phyloP scores from a whole-genome alignment of 1,139 yeast genomes.

The Magnusiomyces starmeri region DNA sequence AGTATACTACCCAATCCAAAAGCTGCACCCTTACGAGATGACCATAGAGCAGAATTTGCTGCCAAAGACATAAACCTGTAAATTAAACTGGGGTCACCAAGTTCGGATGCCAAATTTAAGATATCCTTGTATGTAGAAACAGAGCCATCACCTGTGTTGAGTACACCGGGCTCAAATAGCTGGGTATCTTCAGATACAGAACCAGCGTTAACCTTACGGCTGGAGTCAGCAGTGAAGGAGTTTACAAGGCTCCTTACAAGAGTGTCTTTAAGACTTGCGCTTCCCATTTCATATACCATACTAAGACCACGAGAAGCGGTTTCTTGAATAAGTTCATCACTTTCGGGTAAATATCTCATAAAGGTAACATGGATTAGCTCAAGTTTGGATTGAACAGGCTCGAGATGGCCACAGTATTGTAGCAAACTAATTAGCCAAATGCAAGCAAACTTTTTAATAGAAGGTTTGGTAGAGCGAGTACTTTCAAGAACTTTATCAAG shows the following conservation, averaged over 20 bases:
- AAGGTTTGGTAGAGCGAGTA: constrained; percentile 62
- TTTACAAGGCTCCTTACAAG: constrained; percentile 67
- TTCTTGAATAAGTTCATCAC: constrained; percentile 83
- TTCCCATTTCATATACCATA: constrained; percentile 73
- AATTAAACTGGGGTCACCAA: constrained; percentile 90
- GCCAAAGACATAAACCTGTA: constrained; percentile 93
- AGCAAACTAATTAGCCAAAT: constrained; percentile 78
- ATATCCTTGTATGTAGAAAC: constrained; percentile 80
- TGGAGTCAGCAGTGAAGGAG: constrained; percentile 66
- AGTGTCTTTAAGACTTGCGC: constrained; percentile 57
- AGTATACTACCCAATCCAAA: constrained; percentile 84
- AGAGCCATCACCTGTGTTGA: constrained; percentile 77
- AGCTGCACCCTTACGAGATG: constrained; percentile 88
- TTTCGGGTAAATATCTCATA: constrained; percentile 64
- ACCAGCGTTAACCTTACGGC: constrained; percentile 56
- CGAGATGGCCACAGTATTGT: constrained; percentile 58
- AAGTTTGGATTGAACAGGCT: constrained; percentile 40
- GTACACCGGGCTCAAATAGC: constrained; percentile 72
- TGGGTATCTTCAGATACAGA: constrained; percentile 73
- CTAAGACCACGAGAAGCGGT: constrained; percentile 86
- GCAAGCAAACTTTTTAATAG: constrained; percentile 67
- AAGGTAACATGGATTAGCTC: constrained; percentile 62
- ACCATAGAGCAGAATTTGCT: constrained; percentile 82
- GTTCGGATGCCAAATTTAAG: constrained; percentile 79
- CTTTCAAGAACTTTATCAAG: constrained; percentile 45